These are phyloP conservation scores for Arxiozyma telluris DNA, from an alignment of 1,139 yeast species.

Conservation along the genomic window DNA sequence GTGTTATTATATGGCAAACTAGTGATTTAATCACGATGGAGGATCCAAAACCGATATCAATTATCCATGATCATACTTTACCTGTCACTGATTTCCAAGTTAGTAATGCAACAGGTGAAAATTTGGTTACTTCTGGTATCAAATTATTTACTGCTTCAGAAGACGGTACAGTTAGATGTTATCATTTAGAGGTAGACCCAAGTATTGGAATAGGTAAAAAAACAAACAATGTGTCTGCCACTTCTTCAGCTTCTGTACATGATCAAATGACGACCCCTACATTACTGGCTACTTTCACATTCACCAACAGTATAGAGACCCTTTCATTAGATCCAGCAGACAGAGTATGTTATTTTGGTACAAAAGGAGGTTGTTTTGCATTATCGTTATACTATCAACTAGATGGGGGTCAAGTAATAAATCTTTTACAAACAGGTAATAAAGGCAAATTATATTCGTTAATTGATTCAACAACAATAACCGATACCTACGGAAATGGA, in stretches of 20 bases:
- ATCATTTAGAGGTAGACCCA: conserved; percentile 35
- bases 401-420: conserved; percentile 15
- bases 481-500: conserved; percentile 4
- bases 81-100: conserved; percentile 54
- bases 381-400: conserved; percentile 22
- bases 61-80: conserved; percentile 68
- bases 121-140: conserved; percentile 40
- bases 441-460: conserved; percentile 22
- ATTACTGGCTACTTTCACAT: conserved; percentile 61
- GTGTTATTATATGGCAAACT: conserved; percentile 69
- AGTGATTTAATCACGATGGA: conserved; percentile 42
- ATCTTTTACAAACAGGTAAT: conserved; percentile 17
- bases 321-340: conserved; percentile 75
- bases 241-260: not conserved
- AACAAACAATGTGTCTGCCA: not conserved
- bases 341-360: conserved; percentile 64
- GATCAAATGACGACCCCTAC: conserved; percentile 14
- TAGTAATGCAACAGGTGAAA: conserved; percentile 22
- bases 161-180: conserved; percentile 69
- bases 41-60: conserved; percentile 37
- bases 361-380: conserved; percentile 43
- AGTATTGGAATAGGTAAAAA: conserved; percentile 3
- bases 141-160: conserved; percentile 61
- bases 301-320: conserved; percentile 49
- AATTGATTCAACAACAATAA: conserved; percentile 11